Evolutionary conservation across 78 protist genomes (phyloP).

Genomic region (Tieghemostelium lacteum): DNA sequence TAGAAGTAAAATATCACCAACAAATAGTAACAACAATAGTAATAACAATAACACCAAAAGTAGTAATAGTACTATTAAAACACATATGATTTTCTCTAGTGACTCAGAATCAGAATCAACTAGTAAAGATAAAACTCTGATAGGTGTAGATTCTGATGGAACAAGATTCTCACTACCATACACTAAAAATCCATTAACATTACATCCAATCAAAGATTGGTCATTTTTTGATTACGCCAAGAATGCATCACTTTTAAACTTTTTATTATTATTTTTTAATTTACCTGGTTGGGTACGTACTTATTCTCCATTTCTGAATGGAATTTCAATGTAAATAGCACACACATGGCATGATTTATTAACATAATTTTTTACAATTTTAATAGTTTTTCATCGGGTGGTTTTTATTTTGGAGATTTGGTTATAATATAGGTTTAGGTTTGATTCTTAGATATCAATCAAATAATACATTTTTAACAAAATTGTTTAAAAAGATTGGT

Average conservation of each 20-base stretch:
- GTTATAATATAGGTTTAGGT: conserved; percentile 91
- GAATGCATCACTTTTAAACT: conserved; percentile 61
- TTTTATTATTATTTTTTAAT: conserved; percentile 63
- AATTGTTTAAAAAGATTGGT: not conserved
- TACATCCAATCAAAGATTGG: conserved; percentile 69
- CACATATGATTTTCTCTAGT: conserved; percentile 35
- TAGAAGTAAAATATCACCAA: not conserved
- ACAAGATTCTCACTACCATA: conserved; percentile 69
- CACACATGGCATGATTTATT: too few relatives aligned
- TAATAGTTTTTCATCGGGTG: conserved; percentile 57
- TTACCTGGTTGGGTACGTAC: conserved; percentile 78
- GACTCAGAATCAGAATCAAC: conserved; percentile 41
- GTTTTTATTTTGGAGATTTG: conserved; percentile 90
- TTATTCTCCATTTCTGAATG: not conserved
- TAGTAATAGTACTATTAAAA: conserved; percentile 1
- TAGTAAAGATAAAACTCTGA: not conserved
- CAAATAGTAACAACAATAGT: not conserved
- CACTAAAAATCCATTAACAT: conserved; percentile 74
- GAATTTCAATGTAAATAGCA: not conserved
- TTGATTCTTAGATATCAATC: conserved; percentile 81
- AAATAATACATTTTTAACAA: conserved; percentile 25
- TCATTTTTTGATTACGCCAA: conserved; percentile 72
- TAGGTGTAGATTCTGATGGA: conserved; percentile 66
- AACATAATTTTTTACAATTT: not conserved
- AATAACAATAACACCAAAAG: conserved; percentile 8